Conservation (phyloP, 371 early-diverging fungal species). For the Mucor racemosus region DNA sequence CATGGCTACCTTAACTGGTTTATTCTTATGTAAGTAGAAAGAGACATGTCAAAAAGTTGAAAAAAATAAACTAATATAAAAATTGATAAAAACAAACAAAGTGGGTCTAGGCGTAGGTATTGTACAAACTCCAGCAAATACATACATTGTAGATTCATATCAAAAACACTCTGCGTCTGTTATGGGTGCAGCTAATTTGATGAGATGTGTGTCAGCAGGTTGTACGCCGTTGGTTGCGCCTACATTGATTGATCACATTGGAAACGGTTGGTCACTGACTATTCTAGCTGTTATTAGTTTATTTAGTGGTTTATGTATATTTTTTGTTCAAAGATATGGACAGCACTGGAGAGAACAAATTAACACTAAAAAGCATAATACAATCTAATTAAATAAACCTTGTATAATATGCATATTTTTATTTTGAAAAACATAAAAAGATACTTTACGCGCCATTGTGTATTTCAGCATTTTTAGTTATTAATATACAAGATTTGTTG, state of each 20-base stretch:
- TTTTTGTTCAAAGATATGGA: slow-evolving; percentile 31
- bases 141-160: slow-evolving; percentile 52
- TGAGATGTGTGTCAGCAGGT: slow-evolving; percentile 47
- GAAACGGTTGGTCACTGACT: slow-evolving; percentile 57
- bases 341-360: slow-evolving; percentile 17
- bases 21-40: slow-evolving; percentile 44
- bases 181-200: slow-evolving; percentile 46
- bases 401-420: background rate
- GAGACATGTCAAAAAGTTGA: background rate
- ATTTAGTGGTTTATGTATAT: slow-evolving; percentile 39
- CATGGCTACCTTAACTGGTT: slow-evolving; percentile 30
- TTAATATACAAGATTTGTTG: no score
- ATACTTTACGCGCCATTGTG: no score
- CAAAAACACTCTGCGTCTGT: slow-evolving; percentile 49
- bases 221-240: slow-evolving; percentile 50
- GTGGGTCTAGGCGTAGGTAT: slow-evolving; percentile 54
- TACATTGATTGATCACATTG: slow-evolving; percentile 33
- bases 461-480: no score
- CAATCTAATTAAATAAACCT: background rate
- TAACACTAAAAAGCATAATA: background rate
- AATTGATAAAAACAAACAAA: slow-evolving; percentile 9
- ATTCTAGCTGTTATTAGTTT: slow-evolving; percentile 35
- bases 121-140: slow-evolving; percentile 51
- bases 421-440: no score
- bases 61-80: no score